phyloP scores from a whole-genome alignment of 208 protist species.

The Wallacemonas collosoma region DNA sequence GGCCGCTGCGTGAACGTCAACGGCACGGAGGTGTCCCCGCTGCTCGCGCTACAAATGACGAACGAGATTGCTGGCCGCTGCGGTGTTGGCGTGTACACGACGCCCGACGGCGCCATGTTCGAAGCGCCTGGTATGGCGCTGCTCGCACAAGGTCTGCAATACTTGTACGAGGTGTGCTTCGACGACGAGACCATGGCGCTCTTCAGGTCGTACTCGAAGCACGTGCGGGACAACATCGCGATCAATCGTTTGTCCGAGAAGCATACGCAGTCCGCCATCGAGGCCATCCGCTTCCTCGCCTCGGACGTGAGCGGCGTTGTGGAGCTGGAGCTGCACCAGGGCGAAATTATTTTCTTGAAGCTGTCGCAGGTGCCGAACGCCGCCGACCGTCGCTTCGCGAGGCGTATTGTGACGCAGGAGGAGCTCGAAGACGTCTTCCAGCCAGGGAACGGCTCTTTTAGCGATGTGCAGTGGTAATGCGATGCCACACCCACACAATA shows the following conservation, averaged over 20 bases:
- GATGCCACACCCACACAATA: neutral
- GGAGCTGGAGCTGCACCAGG: constrained; percentile 88
- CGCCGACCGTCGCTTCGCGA: constrained; percentile 41
- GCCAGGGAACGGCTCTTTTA: constrained; percentile 85
- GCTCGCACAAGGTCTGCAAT: constrained; percentile 69
- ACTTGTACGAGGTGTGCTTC: constrained; percentile 89
- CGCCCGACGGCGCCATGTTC: constrained; percentile 85
- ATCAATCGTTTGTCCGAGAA: constrained; percentile 72
- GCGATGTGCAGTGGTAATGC: constrained; percentile 86
- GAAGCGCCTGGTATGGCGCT: constrained; percentile 91
- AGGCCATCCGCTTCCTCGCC: constrained; percentile 81
- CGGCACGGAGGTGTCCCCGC: constrained; percentile 75
- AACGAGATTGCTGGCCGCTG: constrained; percentile 91
- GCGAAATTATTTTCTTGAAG: constrained; percentile 88
- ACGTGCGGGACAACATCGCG: constrained; percentile 75
- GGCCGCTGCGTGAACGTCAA: constrained; percentile 86
- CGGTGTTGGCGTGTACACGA: constrained; percentile 80
- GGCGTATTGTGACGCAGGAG: constrained; percentile 68
- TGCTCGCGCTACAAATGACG: constrained; percentile 79
- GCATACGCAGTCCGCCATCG: constrained; percentile 83
- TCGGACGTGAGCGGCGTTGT: constrained; percentile 77
- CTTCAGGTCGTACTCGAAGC: constrained; percentile 79
- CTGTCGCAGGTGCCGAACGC: constrained; percentile 67
- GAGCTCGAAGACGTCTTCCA: constrained; percentile 90
- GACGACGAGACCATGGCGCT: constrained; percentile 71